These are phyloP conservation scores for Cladobotryum mycophilum DNA, from an alignment of 2,329 filamentous ascomycete species.

Conservation along the genomic window DNA sequence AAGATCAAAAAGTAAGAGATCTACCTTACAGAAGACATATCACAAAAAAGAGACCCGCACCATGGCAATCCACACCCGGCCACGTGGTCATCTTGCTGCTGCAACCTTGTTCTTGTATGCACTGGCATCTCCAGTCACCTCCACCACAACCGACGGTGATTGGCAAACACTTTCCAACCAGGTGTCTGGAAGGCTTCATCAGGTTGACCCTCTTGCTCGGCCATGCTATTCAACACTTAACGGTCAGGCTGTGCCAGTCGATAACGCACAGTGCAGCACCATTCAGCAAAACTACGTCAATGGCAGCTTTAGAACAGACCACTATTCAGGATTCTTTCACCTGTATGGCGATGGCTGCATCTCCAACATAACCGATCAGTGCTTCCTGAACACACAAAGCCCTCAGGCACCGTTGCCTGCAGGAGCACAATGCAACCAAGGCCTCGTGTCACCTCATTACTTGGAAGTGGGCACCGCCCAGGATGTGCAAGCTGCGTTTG, in stretches of 20 bases:
- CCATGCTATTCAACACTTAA: not conserved
- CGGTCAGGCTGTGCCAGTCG: not conserved
- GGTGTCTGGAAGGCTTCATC: not conserved
- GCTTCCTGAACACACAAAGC: not conserved
- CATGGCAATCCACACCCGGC: not conserved
- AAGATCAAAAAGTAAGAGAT: no score
- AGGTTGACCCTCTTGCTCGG: not conserved
- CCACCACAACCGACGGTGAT: not conserved
- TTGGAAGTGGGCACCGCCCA: not conserved
- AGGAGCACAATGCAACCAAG: not conserved
- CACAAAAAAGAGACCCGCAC: not conserved
- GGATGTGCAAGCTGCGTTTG: not conserved
- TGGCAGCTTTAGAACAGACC: not conserved
- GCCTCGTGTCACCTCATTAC: not conserved
- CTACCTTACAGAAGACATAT: no score
- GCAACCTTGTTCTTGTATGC: not conserved
- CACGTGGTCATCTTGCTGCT: not conserved
- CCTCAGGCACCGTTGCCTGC: not conserved
- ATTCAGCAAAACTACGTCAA: not conserved
- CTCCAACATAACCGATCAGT: not conserved
- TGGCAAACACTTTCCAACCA: not conserved
- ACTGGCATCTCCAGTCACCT: not conserved
- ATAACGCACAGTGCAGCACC: not conserved
- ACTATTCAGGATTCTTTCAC: not conserved
- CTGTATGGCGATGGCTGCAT: not conserved